Percentiles rank a stretch among this genome's conserved stretches.
phyloP scores from a whole-genome alignment of 352 stramenopile species.

The Thalassiosira ordinaria region DNA sequence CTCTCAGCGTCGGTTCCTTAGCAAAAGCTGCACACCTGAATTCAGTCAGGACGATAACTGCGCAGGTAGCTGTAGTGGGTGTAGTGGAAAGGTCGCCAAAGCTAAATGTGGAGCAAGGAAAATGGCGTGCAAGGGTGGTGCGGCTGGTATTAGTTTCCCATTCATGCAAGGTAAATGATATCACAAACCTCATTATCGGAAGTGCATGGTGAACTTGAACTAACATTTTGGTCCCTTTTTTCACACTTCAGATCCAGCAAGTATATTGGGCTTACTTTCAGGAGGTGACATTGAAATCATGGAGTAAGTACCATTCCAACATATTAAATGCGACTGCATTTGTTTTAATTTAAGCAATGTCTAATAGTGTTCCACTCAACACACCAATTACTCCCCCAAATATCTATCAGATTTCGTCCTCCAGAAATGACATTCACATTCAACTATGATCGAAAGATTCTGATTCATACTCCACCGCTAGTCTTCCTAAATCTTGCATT shows the following conservation, averaged over 20 bases:
- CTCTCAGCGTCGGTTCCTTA: background rate
- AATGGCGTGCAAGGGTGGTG: conserved; percentile 1
- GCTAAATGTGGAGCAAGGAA: background rate
- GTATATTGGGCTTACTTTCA: conserved; percentile 15
- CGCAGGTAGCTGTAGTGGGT: background rate
- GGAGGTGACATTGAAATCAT: conserved; percentile 35
- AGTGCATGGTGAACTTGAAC: too few relatives aligned
- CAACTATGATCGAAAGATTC: background rate
- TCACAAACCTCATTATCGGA: too few relatives aligned
- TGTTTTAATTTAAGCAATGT: too few relatives aligned
- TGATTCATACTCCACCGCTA: background rate
- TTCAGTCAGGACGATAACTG: too few relatives aligned
- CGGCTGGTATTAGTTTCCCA: conserved; percentile 18
- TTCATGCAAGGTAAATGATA: too few relatives aligned
- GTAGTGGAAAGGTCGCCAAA: background rate
- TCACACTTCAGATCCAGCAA: conserved; percentile 10
- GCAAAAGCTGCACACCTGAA: background rate
- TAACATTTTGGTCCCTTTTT: too few relatives aligned
- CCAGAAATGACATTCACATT: background rate
- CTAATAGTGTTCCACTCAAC: too few relatives aligned
- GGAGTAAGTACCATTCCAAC: too few relatives aligned
- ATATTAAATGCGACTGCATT: too few relatives aligned
- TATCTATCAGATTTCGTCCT: too few relatives aligned
- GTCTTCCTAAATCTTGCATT: conserved; percentile 1
- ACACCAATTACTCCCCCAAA: conserved; percentile 9